Conservation (phyloP, 768 basidiomycete genomes). For the Kwoniella dejecticola region DNA sequence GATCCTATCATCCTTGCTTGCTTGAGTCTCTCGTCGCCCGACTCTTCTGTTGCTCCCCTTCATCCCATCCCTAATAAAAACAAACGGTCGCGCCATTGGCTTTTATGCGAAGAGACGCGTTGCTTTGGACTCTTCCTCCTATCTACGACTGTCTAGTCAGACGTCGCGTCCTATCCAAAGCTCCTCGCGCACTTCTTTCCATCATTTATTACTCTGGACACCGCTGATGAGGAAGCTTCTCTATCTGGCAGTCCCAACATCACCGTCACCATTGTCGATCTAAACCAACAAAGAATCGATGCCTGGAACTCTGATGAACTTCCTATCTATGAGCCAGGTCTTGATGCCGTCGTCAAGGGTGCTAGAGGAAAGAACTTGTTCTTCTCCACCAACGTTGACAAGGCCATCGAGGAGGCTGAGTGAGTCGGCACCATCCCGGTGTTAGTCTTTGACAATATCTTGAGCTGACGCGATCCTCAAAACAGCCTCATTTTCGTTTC, state of each 20-base stretch:
- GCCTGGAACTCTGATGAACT: constrained; percentile 90
- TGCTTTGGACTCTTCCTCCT: neutral
- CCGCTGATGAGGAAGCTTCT: neutral
- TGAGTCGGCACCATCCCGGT: no score
- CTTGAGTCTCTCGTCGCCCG: neutral
- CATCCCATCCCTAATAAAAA: no score
- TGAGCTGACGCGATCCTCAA: constrained; percentile 15
- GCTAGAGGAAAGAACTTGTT: constrained; percentile 93
- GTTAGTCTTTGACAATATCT: no score
- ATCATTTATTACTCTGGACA: neutral
- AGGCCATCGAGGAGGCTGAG: constrained; percentile 89
- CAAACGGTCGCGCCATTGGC: no score
- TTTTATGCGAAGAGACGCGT: constrained; percentile 5
- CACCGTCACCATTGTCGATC: constrained; percentile 93
- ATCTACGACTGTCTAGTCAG: no score
- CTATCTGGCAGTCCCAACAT: constrained; percentile 68
- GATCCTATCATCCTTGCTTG: neutral
- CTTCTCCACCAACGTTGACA: constrained; percentile 93
- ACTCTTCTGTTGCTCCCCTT: neutral
- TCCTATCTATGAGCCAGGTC: constrained; percentile 97
- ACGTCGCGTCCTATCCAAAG: no score
- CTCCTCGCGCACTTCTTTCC: neutral
- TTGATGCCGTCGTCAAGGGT: constrained; percentile 82
- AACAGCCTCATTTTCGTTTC: constrained; percentile 85
- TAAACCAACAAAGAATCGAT: constrained; percentile 90